A percentile compares a stretch with the other conserved stretches of the same genome.
Conservation (phyloP, 1,284 basidiomycete species). For the Schizopora paradoxa region DNA sequence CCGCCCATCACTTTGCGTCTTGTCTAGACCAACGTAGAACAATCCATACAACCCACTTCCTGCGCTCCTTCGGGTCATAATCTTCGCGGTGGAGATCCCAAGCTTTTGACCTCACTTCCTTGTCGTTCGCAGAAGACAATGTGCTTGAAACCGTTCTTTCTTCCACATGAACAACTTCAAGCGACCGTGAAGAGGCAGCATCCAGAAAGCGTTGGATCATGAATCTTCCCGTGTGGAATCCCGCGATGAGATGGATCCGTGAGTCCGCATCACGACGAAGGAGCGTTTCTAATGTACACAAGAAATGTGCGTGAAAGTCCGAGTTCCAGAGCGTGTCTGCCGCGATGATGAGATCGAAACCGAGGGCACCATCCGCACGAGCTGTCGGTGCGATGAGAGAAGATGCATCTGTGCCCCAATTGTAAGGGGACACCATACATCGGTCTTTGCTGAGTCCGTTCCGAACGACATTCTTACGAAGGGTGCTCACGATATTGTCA, state of each 20-base stretch:
- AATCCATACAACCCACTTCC: constrained; percentile 68
- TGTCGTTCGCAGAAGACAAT: too few relatives aligned
- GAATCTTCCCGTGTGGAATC: constrained; percentile 69
- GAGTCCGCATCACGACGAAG: constrained; percentile 40
- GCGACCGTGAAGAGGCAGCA: constrained; percentile 26
- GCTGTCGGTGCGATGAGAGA: constrained; percentile 24
- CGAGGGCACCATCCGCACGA: constrained; percentile 16
- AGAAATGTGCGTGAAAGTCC: constrained; percentile 47
- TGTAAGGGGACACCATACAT: constrained; percentile 48
- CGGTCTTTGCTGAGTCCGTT: constrained; percentile 42
- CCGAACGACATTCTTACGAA: constrained; percentile 48
- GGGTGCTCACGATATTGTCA: constrained; percentile 47
- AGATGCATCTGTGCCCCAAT: constrained; percentile 54
- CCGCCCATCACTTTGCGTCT: neutral
- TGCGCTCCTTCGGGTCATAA: constrained; percentile 59
- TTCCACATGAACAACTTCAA: constrained; percentile 40
- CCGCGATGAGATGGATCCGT: constrained; percentile 58
- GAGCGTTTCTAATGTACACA: constrained; percentile 44
- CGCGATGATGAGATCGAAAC: constrained; percentile 62
- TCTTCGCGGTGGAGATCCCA: constrained; percentile 51
- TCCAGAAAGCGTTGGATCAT: constrained; percentile 57
- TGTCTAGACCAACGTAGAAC: constrained; percentile 43
- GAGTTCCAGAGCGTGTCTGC: constrained; percentile 76
- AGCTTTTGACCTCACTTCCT: constrained; percentile 29
- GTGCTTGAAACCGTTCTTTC: constrained; percentile 55